phyloP scores from a whole-genome alignment of 352 stramenopile genomes.

The Pythium phragmiticola region DNA sequence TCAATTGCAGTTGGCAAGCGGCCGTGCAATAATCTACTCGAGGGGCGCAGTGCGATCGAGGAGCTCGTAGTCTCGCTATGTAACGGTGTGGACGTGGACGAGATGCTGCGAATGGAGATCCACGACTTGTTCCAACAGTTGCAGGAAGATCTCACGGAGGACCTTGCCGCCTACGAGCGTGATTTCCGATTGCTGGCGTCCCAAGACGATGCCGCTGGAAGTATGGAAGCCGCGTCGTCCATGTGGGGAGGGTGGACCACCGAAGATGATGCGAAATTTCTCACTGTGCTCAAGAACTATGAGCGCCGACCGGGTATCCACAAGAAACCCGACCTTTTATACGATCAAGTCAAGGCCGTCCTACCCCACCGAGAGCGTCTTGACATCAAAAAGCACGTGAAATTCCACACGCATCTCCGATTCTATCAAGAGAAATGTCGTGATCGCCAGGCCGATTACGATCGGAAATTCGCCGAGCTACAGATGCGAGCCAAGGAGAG shows the following conservation, averaged over 20 bases:
- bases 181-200: constrained; percentile 42
- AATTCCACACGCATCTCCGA: constrained; percentile 55
- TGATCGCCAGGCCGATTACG: constrained; percentile 45
- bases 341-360: constrained; percentile 51
- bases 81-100: constrained; percentile 27
- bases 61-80: constrained; percentile 2
- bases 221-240: constrained; percentile 33
- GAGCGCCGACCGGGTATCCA: constrained; percentile 32
- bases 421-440: constrained; percentile 59
- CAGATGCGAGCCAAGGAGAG: constrained; percentile 30
- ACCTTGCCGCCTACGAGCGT: constrained; percentile 37
- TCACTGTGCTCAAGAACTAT: constrained; percentile 50
- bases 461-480: constrained; percentile 36
- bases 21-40: constrained; percentile 16
- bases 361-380: constrained; percentile 36
- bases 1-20: not conserved
- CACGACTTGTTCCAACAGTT: constrained; percentile 33
- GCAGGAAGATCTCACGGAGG: constrained; percentile 25
- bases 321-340: constrained; percentile 57
- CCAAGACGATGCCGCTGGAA: constrained; percentile 32
- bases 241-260: constrained; percentile 46
- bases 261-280: constrained; percentile 58
- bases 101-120: constrained; percentile 53
- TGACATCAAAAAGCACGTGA: constrained; percentile 52
- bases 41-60: constrained; percentile 14